Evolutionary conservation across 257 asterid species (phyloP), one percentile per base, ranked within the genome.

Genomic region (Capsicum baccatum): DNA sequence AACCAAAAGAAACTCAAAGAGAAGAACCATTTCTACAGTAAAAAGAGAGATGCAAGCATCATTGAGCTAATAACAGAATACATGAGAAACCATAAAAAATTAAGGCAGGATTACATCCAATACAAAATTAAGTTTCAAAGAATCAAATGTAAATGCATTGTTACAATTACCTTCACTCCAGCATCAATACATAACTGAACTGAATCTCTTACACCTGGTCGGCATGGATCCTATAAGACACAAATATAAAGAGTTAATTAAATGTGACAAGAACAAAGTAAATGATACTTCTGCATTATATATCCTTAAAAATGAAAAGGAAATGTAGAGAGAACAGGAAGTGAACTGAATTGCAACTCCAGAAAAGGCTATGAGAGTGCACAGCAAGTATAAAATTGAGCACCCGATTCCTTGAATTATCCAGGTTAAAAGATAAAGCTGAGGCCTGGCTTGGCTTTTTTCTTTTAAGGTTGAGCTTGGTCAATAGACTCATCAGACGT

Each of bases 221-320:
- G 97, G 86, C 98, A 94, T 84, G 99, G 98, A 92, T 96, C 99
- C 99, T 96, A 87, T 79, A 84, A 35, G 63, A 78, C 7, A 78
- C 12, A 78, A 44, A 79, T 21, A 73, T 3, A 68, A 66, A 26
- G 64, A 76, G 47, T 14, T 54, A 76, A 76, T 54, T 26, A 78
- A 64, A 78, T 78, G 26, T 54, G 26, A 54, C 35, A 8, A 76
- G 15, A 76, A 14, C 48, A 76, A 76, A 54, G 62, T 2, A 52
- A 6, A 26, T 33, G 48, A 76, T 54, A 76, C 48, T 52, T 76
- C 9, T 6, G 81, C 48, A 52, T 26, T 52, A 76, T 50, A 76
- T 13, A 76, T 52, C 26, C 81, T 52, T 76, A 26, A 14, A 37
- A 73, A 52, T 52, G 63, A 10, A 52, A 52, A 76, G 13, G 48